A percentile compares a stretch with the other conserved stretches of the same genome.
These are phyloP conservation scores for Sergeia podlipaevii DNA, from an alignment of 208 protist genomes.

Conservation along the genomic window DNA sequence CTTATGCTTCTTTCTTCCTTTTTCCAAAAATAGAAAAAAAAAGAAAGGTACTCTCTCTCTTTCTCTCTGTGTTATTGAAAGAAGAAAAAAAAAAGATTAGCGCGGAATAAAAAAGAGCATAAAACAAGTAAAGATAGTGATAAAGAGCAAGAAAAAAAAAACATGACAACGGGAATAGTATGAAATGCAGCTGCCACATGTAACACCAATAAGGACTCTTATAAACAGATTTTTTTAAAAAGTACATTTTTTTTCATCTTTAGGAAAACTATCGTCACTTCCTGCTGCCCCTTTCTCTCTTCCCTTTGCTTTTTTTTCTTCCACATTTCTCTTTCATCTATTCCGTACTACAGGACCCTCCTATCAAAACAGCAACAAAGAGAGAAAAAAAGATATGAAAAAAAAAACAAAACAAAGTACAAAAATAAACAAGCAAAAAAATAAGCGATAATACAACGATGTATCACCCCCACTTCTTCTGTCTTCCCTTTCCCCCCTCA, in stretches of 20 bases:
- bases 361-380: slow-evolving; percentile 9
- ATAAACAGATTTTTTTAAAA: too few species aligned
- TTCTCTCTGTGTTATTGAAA: too few species aligned
- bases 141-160: slow-evolving; percentile 2
- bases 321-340: too few species aligned
- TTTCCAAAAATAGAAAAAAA: slow-evolving; percentile 1
- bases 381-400: slow-evolving; percentile 1
- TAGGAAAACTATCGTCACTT: too few species aligned
- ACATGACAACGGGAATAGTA: too few species aligned
- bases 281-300: too few species aligned
- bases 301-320: too few species aligned
- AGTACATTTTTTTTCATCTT: too few species aligned
- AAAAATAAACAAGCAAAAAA: slow-evolving; percentile 7
- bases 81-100: background rate
- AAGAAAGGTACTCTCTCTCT: too few species aligned
- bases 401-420: slow-evolving; percentile 10
- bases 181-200: too few species aligned
- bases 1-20: background rate
- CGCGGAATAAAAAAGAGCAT: background rate
- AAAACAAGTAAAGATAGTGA: too few species aligned
- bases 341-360: too few species aligned
- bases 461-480: background rate
- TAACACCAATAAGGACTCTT: background rate
- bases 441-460: background rate
- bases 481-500: slow-evolving; percentile 4